Percentiles rank a stretch among this genome's conserved stretches.
These are phyloP conservation scores for Ustilago tritici DNA, from an alignment of 1,284 basidiomycete species.

Conservation along the genomic window DNA sequence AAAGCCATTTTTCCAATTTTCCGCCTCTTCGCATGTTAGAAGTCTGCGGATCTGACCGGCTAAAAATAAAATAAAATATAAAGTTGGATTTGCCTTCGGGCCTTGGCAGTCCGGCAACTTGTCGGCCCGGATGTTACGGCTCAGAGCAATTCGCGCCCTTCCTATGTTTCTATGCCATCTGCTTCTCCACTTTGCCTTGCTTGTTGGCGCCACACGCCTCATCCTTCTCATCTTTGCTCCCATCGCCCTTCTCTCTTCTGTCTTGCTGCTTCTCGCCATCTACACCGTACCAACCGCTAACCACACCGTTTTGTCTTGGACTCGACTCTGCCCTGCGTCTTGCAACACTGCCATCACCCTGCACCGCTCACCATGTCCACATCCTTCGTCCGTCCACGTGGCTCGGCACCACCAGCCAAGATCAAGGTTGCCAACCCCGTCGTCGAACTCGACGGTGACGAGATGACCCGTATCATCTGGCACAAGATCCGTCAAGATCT, in stretches of 20 bases:
- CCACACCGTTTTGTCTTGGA: too few species aligned
- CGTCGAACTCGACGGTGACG: slow-evolving; percentile 80
- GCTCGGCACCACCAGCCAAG: slow-evolving; percentile 47
- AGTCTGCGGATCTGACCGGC: not conserved
- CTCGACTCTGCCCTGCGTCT: too few species aligned
- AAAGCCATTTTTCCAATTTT: not conserved
- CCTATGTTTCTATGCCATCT: not conserved
- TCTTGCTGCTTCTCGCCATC: not conserved
- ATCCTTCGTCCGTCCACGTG: slow-evolving; percentile 41
- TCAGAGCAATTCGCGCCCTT: slow-evolving; percentile 1
- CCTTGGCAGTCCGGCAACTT: slow-evolving; percentile 19
- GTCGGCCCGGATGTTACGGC: slow-evolving; percentile 31
- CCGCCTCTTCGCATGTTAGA: not conserved
- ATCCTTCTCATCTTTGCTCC: not conserved
- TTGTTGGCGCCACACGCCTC: not conserved
- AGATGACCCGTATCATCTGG: slow-evolving; percentile 76
- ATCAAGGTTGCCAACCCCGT: slow-evolving; percentile 91
- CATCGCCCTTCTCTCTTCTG: not conserved
- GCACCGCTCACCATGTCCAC: slow-evolving; percentile 22
- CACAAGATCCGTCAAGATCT: slow-evolving; percentile 98
- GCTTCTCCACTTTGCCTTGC: not conserved
- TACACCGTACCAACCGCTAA: too few species aligned
- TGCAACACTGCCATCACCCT: not conserved
- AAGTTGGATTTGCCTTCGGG: not conserved
- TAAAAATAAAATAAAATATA: not conserved